Percentiles rank a stretch among this genome's conserved stretches.
Evolutionary conservation across 1,284 basidiomycete species (phyloP).

Genomic region (Mycena citricolor): DNA sequence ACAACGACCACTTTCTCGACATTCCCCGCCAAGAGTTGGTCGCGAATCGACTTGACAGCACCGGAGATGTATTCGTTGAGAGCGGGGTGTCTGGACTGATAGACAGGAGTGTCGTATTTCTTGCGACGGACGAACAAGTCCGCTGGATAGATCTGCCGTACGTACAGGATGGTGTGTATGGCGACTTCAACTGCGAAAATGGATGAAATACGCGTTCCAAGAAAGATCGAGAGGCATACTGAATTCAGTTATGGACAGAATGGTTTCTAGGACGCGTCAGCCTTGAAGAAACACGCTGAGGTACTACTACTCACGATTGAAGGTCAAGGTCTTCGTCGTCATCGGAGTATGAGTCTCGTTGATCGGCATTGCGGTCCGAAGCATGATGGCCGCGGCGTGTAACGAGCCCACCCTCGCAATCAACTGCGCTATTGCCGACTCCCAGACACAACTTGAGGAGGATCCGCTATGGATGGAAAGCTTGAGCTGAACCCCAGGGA

Average conservation of each 20-base stretch:
- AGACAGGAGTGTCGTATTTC: conserved; percentile 88
- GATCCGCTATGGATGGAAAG: too few species aligned
- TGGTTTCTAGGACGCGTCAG: conserved; percentile 46
- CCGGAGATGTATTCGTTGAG: conserved; percentile 87
- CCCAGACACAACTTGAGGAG: too few species aligned
- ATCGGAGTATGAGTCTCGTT: too few species aligned
- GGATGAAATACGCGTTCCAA: not conserved
- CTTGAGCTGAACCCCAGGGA: too few species aligned
- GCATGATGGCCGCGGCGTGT: too few species aligned
- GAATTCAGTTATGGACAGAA: conserved; percentile 63
- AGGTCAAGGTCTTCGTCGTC: conserved; percentile 34
- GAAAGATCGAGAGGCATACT: conserved; percentile 41
- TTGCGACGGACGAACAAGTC: conserved; percentile 84
- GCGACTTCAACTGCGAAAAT: conserved; percentile 74
- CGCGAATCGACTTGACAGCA: conserved; percentile 70
- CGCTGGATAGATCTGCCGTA: conserved; percentile 86
- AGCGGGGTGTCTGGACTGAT: conserved; percentile 86
- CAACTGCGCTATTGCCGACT: too few species aligned
- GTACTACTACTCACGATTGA: conserved; percentile 36
- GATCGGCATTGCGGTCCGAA: conserved; percentile 28
- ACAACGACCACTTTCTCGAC: conserved; percentile 77
- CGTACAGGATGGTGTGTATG: conserved; percentile 88
- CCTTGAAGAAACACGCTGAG: not conserved
- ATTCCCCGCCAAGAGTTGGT: conserved; percentile 74
- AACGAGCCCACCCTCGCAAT: too few species aligned